A percentile compares a stretch with the other conserved stretches of the same genome.
These are phyloP conservation scores for Boehmeria nivea DNA, from an alignment of 306 rosid species.

Conservation along the genomic window DNA sequence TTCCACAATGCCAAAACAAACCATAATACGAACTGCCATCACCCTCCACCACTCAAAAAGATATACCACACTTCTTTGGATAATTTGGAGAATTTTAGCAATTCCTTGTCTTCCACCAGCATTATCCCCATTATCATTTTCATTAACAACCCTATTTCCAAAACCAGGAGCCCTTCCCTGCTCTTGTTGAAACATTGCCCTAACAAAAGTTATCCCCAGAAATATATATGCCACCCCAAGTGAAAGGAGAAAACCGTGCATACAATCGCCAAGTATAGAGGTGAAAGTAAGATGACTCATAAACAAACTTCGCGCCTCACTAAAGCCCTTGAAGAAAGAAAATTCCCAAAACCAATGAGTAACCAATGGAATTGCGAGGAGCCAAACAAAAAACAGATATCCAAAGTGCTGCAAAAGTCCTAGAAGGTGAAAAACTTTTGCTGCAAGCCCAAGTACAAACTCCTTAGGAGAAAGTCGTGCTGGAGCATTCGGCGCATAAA, in stretches of 20 bases:
- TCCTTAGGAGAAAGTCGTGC: conserved; percentile 12
- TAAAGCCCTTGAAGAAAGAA: conserved; percentile 9
- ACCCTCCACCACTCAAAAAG: conserved; percentile 13
- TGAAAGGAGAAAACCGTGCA: conserved; percentile 13
- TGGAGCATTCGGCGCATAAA: conserved; percentile 14
- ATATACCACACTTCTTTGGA: background rate
- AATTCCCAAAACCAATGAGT: conserved; percentile 21
- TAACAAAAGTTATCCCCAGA: background rate
- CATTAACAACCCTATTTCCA: background rate
- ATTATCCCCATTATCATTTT: background rate
- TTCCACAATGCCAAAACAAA: conserved; percentile 7
- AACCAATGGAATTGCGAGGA: conserved; percentile 6
- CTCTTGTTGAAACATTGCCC: background rate
- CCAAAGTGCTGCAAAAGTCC: background rate
- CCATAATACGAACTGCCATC: background rate
- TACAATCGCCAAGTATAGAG: background rate
- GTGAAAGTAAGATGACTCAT: conserved; percentile 3
- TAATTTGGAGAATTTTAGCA: background rate
- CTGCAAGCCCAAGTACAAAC: conserved; percentile 17
- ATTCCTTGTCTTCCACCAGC: conserved; percentile 5
- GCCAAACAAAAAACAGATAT: conserved; percentile 5
- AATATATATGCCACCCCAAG: conserved; percentile 14
- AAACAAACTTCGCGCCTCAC: conserved; percentile 8
- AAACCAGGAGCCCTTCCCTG: conserved; percentile 3
- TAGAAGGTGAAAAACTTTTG: background rate